Evolutionary conservation across 2,329 filamentous ascomycete genomes (phyloP).

Genomic region (Aspergillus sclerotialis): DNA sequence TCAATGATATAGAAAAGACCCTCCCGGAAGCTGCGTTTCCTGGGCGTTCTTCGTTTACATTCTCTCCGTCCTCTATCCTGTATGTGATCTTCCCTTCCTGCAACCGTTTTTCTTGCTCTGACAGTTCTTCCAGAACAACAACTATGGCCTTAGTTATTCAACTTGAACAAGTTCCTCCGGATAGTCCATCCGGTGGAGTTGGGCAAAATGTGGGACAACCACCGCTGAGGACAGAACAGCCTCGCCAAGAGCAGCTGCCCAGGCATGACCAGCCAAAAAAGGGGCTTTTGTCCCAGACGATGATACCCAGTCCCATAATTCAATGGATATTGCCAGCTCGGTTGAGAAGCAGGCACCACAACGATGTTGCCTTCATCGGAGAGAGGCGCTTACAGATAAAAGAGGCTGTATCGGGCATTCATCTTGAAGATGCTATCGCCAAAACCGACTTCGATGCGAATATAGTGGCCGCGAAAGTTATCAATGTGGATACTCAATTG

Average conservation of each 20-base stretch:
- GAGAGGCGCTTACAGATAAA: slow-evolving; percentile 76
- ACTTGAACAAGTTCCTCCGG: not conserved
- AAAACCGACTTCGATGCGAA: slow-evolving; percentile 72
- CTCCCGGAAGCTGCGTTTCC: too few species aligned
- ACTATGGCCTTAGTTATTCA: not conserved
- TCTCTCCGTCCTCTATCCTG: too few species aligned
- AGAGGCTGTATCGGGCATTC: slow-evolving; percentile 58
- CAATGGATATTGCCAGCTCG: slow-evolving; percentile 75
- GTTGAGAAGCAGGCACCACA: slow-evolving; percentile 60
- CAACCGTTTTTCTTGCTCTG: not conserved
- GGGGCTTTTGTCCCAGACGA: slow-evolving; percentile 71
- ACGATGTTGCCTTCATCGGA: slow-evolving; percentile 82
- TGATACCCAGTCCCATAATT: slow-evolving; percentile 67
- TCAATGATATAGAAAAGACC: too few species aligned
- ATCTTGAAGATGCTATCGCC: slow-evolving; percentile 66
- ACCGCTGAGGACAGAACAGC: slow-evolving; percentile 9
- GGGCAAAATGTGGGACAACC: not conserved
- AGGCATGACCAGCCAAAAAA: slow-evolving; percentile 42
- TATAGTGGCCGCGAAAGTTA: slow-evolving; percentile 71
- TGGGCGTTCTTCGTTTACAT: too few species aligned
- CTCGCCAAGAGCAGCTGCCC: slow-evolving; percentile 20
- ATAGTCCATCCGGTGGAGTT: not conserved
- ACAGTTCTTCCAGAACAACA: not conserved
- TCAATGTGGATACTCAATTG: slow-evolving; percentile 52
- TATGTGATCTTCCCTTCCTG: too few species aligned